Evolutionary conservation across 108 stramenopile species (phyloP).

Genomic region (Stephanodiscus triporus): DNA sequence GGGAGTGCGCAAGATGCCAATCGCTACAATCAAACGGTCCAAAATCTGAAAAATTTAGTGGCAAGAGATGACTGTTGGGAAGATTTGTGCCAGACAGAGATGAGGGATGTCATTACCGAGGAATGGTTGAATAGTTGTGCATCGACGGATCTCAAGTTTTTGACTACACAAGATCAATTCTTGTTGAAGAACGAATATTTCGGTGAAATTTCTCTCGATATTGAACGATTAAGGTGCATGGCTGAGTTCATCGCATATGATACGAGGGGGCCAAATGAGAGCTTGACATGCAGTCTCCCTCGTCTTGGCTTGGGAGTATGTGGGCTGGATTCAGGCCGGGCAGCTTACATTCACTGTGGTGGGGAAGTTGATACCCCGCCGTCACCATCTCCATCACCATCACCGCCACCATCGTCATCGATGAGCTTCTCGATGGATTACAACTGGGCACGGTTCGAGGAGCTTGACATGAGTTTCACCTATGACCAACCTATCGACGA

Average conservation of each 20-base stretch:
- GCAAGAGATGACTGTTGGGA: constrained; percentile 36
- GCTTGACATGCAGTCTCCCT: constrained; percentile 13
- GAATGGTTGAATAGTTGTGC: constrained; percentile 41
- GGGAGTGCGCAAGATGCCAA: constrained; percentile 1
- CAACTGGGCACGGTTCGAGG: constrained; percentile 9
- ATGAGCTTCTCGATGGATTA: constrained; percentile 28
- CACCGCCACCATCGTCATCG: constrained; percentile 19
- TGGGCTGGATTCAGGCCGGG: constrained; percentile 10
- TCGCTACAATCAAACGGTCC: constrained; percentile 8
- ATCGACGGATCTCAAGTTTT: constrained; percentile 20
- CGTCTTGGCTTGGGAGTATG: constrained; percentile 14
- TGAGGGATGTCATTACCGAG: constrained; percentile 14
- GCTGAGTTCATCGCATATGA: constrained; percentile 20
- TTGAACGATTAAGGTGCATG: constrained; percentile 37
- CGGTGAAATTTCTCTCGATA: constrained; percentile 9
- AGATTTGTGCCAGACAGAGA: constrained; percentile 17
- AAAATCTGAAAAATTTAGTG: constrained; percentile 22
- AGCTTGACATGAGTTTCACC: constrained; percentile 20
- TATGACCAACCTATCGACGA: not conserved
- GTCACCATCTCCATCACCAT: not conserved
- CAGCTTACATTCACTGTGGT: constrained; percentile 25
- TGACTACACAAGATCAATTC: constrained; percentile 3
- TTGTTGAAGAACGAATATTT: not conserved
- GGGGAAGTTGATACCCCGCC: constrained; percentile 8
- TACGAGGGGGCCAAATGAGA: not conserved